A percentile compares a stretch with the other conserved stretches of the same genome.
phyloP scores from a whole-genome alignment of 352 stramenopile species.

The Pythium plurisporium region DNA sequence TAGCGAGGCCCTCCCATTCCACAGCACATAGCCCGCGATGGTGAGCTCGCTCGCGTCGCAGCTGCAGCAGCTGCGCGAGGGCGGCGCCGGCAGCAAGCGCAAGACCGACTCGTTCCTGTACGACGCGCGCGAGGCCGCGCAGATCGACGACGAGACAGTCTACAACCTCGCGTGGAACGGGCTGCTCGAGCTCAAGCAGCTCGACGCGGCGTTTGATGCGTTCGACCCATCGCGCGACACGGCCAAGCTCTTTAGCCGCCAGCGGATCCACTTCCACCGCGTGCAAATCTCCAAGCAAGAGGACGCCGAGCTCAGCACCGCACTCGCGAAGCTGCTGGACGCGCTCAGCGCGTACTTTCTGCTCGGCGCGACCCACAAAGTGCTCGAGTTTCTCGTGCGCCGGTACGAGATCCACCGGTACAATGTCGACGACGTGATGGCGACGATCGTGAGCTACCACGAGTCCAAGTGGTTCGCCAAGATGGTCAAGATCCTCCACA shows the following conservation, averaged over 20 bases:
- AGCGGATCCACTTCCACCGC: constrained; percentile 81
- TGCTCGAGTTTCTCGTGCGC: constrained; percentile 87
- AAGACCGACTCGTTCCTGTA: constrained; percentile 85
- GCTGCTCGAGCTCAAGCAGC: constrained; percentile 69
- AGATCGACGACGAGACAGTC: constrained; percentile 78
- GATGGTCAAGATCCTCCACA: constrained; percentile 83
- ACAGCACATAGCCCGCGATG: constrained; percentile 26
- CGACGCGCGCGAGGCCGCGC: constrained; percentile 71
- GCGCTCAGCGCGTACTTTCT: constrained; percentile 84
- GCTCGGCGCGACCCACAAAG: constrained; percentile 72
- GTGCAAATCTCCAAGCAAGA: constrained; percentile 56
- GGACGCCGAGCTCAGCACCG: constrained; percentile 55
- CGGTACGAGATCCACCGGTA: constrained; percentile 85
- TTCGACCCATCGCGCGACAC: constrained; percentile 51
- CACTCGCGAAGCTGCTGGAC: constrained; percentile 68
- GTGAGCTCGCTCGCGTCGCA: constrained; percentile 67
- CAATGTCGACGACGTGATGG: constrained; percentile 85
- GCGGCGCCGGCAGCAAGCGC: constrained; percentile 72
- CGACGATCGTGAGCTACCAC: constrained; percentile 78
- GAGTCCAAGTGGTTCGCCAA: constrained; percentile 81
- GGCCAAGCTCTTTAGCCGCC: constrained; percentile 58
- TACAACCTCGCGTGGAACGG: constrained; percentile 86
- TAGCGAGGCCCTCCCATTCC: background rate
- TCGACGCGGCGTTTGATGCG: constrained; percentile 68
- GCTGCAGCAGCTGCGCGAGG: constrained; percentile 77